These are phyloP conservation scores for Tinospora cordifolia DNA, from an alignment of 164 flowering plant species.

Conservation along the genomic window DNA sequence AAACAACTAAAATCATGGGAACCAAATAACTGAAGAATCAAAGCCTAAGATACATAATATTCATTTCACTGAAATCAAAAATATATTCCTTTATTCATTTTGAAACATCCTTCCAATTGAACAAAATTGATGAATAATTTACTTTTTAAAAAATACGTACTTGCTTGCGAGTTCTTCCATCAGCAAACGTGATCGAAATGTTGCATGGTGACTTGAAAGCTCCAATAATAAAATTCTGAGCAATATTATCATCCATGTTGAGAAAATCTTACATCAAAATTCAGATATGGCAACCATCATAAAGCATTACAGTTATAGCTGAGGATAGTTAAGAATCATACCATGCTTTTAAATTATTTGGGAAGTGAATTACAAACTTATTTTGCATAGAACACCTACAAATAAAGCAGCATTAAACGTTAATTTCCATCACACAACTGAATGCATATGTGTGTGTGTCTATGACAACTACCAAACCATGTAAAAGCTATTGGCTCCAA, in stretches of 20 bases:
- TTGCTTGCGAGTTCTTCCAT: slow-evolving; percentile 84
- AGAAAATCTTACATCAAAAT: background rate
- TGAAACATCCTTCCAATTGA: no score
- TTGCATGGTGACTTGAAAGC: slow-evolving; percentile 86
- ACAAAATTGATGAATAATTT: background rate
- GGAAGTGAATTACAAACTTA: background rate
- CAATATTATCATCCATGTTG: background rate
- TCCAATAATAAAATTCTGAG: slow-evolving; percentile 75
- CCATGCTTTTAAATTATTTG: slow-evolving; percentile 11
- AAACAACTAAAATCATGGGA: background rate
- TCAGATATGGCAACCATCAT: background rate
- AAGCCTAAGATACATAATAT: no score
- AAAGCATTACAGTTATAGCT: background rate
- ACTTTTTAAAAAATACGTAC: slow-evolving; percentile 22
- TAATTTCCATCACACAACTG: background rate
- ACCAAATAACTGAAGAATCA: background rate
- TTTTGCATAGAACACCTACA: slow-evolving; percentile 10
- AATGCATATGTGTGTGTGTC: background rate
- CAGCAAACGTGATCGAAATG: slow-evolving; percentile 59
- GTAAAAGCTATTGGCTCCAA: background rate
- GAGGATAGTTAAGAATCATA: slow-evolving; percentile 2
- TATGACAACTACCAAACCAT: background rate
- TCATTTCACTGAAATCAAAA: no score
- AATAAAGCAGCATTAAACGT: background rate
- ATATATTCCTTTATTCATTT: no score